Conservation (phyloP, 108 stramenopile species). For the Ochromonas danica region DNA sequence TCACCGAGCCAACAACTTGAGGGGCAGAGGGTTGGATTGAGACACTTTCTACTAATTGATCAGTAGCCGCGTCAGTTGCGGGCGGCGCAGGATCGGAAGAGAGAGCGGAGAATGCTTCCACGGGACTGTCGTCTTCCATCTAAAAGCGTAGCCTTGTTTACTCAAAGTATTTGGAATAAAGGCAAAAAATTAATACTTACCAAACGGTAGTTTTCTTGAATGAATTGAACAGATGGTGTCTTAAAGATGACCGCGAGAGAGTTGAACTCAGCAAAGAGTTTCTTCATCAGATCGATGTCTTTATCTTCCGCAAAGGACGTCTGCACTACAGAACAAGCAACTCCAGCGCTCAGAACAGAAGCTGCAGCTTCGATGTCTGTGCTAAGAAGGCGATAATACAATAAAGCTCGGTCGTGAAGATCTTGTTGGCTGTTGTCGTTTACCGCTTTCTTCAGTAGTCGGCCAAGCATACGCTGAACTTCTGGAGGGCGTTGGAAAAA, state of each 20-base stretch:
- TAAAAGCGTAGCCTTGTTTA: not conserved
- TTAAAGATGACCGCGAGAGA: conserved; percentile 90
- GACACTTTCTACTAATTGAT: not conserved
- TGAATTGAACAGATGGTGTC: conserved; percentile 79
- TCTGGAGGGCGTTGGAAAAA: conserved; percentile 98
- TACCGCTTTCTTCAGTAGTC: conserved; percentile 79
- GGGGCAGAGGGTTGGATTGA: not conserved
- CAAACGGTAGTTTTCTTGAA: conserved; percentile 69
- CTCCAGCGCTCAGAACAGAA: conserved; percentile 54
- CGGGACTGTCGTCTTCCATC: not conserved
- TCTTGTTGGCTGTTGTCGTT: conserved; percentile 86
- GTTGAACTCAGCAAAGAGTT: conserved; percentile 89
- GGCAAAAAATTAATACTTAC: not conserved
- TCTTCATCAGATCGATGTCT: conserved; percentile 63
- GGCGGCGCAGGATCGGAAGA: not conserved
- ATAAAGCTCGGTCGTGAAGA: conserved; percentile 92
- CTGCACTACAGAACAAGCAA: not conserved
- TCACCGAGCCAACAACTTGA: not conserved
- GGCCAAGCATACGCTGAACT: conserved; percentile 82
- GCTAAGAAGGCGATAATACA: conserved; percentile 89
- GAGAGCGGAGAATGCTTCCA: not conserved
- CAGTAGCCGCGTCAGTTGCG: not conserved
- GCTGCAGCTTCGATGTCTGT: conserved; percentile 71
- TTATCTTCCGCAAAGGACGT: conserved; percentile 48
- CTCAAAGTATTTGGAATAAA: not conserved